Percentiles rank a stretch among this genome's conserved stretches.
These are phyloP conservation scores for Cladosporium sp. DNA, from an alignment of 2,329 filamentous ascomycete genomes.

Conservation along the genomic window DNA sequence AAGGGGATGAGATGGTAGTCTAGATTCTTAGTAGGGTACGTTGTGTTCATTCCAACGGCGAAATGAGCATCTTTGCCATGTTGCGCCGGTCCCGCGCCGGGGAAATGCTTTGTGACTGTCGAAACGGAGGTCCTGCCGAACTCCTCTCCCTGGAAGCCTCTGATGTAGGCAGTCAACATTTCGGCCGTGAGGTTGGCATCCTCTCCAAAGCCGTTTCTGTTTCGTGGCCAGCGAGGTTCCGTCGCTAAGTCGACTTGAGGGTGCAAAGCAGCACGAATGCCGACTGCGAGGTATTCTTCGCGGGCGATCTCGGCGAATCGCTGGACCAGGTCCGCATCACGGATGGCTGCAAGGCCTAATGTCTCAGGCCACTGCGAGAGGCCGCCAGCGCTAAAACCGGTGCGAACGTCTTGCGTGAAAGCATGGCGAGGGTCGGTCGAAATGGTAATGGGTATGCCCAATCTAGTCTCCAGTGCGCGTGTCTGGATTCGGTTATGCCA, in stretches of 20 bases:
- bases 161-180: constrained; percentile 46
- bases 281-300: constrained; percentile 49
- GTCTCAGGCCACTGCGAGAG: constrained; percentile 58
- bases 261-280: constrained; percentile 52
- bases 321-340: constrained; percentile 47
- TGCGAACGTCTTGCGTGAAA: constrained; percentile 49
- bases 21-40: constrained; percentile 54
- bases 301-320: constrained; percentile 54
- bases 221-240: constrained; percentile 55
- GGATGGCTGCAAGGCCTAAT: constrained; percentile 53
- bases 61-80: constrained; percentile 58
- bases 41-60: constrained; percentile 54
- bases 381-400: constrained; percentile 45
- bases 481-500: constrained; percentile 49
- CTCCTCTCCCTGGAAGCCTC: constrained; percentile 50
- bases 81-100: constrained; percentile 53
- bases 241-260: constrained; percentile 56
- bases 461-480: constrained; percentile 47
- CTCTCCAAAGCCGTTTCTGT: constrained; percentile 52
- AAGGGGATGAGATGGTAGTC: constrained; percentile 57
- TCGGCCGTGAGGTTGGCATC: constrained; percentile 44
- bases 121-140: constrained; percentile 50
- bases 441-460: constrained; percentile 54
- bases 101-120: constrained; percentile 58
- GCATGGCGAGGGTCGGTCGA: constrained; percentile 53